A percentile compares a stretch with the other conserved stretches of the same genome.
phyloP scores from a whole-genome alignment of 2,329 filamentous ascomycete genomes.

The Alternaria infectoria region DNA sequence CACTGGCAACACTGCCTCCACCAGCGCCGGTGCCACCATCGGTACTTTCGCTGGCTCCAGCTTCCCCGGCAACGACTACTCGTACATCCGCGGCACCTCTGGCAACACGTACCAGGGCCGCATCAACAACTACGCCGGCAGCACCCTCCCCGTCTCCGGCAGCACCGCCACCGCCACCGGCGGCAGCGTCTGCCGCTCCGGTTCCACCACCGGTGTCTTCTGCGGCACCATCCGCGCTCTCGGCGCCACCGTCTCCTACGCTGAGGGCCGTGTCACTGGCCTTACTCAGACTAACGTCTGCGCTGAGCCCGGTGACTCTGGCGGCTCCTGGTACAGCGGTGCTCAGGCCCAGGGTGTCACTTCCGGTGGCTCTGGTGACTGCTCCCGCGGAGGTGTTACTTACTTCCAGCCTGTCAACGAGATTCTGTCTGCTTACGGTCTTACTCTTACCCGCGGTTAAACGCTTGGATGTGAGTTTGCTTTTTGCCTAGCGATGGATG shows the following conservation, averaged over 20 bases:
- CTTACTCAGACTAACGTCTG: constrained; percentile 52
- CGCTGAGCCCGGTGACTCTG: constrained; percentile 53
- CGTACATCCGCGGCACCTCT: constrained; percentile 45
- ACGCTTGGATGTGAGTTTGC: not conserved
- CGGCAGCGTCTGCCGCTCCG: constrained; percentile 51
- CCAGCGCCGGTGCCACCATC: constrained; percentile 38
- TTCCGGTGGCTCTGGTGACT: constrained; percentile 52
- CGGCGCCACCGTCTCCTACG: constrained; percentile 49
- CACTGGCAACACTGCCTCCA: constrained; percentile 41
- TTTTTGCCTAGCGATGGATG: not conserved
- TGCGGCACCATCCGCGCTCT: constrained; percentile 48
- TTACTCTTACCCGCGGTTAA: constrained; percentile 32
- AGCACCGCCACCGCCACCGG: constrained; percentile 48
- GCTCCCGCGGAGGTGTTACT: constrained; percentile 46
- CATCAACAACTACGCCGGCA: constrained; percentile 46
- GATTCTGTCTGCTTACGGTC: constrained; percentile 50
- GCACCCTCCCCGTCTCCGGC: constrained; percentile 45
- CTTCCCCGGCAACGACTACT: constrained; percentile 51
- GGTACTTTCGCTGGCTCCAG: constrained; percentile 49
- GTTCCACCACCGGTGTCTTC: constrained; percentile 51
- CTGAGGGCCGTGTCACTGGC: constrained; percentile 49
- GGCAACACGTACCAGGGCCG: constrained; percentile 39
- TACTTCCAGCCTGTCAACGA: constrained; percentile 54
- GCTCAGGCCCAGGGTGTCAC: constrained; percentile 53
- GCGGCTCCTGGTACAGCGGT: constrained; percentile 51